Percentiles rank a stretch among this genome's conserved stretches.
phyloP scores from a whole-genome alignment of 1,139 yeast species.

The Protomyces lactucae-debilis region DNA sequence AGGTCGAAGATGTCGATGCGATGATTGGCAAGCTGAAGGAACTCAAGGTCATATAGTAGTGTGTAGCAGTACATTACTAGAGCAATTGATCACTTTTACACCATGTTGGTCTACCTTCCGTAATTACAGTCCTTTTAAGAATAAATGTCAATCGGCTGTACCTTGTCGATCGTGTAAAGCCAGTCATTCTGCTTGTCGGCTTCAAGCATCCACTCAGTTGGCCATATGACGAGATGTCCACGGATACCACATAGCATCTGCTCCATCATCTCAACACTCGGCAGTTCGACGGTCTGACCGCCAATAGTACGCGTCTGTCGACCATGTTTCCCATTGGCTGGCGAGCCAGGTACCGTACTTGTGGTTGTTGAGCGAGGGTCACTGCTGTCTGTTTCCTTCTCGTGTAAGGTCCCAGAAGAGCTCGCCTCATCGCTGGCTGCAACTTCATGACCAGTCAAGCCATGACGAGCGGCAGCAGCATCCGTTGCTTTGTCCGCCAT shows the following conservation, averaged over 20 bases:
- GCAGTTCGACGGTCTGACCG: constrained; percentile 43
- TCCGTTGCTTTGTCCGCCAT: constrained; percentile 8
- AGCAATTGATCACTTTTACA: too few relatives aligned
- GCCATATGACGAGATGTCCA: constrained; percentile 86
- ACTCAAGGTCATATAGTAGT: constrained; percentile 38
- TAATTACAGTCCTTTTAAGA: constrained; percentile 46
- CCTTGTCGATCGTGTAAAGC: constrained; percentile 88
- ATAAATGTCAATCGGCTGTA: constrained; percentile 93
- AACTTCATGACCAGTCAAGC: not conserved
- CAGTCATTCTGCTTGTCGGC: constrained; percentile 76
- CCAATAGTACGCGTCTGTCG: constrained; percentile 9
- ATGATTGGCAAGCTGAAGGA: constrained; percentile 74
- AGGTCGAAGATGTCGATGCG: constrained; percentile 76
- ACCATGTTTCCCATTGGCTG: not conserved
- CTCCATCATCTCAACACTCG: constrained; percentile 73
- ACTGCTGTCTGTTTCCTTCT: constrained; percentile 1
- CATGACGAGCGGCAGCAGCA: not conserved
- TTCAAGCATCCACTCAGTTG: constrained; percentile 80
- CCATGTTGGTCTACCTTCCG: too few relatives aligned
- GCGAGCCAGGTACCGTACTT: not conserved
- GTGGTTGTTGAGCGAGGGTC: not conserved
- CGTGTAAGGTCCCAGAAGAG: constrained; percentile 1
- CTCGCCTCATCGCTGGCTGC: not conserved
- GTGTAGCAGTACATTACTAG: too few relatives aligned
- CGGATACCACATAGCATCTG: constrained; percentile 66